Evolutionary conservation across 768 basidiomycete genomes (phyloP).

Genomic region (Panaeolus papilionaceus): DNA sequence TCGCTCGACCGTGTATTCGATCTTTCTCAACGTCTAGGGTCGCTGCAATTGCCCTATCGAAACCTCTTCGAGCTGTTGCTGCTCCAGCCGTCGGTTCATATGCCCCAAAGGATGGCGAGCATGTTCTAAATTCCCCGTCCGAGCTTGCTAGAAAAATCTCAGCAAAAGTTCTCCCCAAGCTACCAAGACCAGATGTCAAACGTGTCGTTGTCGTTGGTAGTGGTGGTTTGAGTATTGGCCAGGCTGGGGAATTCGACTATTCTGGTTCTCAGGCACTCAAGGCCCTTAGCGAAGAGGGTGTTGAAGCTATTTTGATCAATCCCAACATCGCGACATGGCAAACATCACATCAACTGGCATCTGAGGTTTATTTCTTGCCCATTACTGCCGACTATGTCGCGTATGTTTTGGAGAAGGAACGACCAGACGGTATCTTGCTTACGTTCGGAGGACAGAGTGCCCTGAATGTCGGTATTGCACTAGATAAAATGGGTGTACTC

Average conservation of each 20-base stretch:
- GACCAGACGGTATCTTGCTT: slow-evolving; percentile 95
- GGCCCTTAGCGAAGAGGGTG: slow-evolving; percentile 94
- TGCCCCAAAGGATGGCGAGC: slow-evolving; percentile 67
- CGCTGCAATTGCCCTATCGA: slow-evolving; percentile 46
- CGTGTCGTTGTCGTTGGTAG: slow-evolving; percentile 97
- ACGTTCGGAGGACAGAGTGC: slow-evolving; percentile 99
- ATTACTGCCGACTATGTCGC: slow-evolving; percentile 98
- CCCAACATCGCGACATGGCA: slow-evolving; percentile 99
- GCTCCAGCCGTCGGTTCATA: slow-evolving; percentile 79
- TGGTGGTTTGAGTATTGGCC: slow-evolving; percentile 96
- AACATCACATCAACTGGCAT: slow-evolving; percentile 96
- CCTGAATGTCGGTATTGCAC: slow-evolving; percentile 94
- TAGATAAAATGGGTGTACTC: slow-evolving; percentile 96
- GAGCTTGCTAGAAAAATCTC: slow-evolving; percentile 94
- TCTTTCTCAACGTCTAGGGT: slow-evolving; percentile 56
- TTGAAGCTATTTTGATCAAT: slow-evolving; percentile 94
- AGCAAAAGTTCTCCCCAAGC: slow-evolving; percentile 91
- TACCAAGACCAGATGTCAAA: slow-evolving; percentile 89
- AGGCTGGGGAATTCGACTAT: slow-evolving; percentile 99
- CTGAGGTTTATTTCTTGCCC: slow-evolving; percentile 97
- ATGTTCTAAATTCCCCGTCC: slow-evolving; percentile 91
- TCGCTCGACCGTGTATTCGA: slow-evolving; percentile 45
- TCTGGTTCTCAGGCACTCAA: slow-evolving; percentile 99
- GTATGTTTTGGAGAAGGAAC: slow-evolving; percentile 97
- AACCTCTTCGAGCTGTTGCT: slow-evolving; percentile 67